A percentile compares a stretch with the other conserved stretches of the same genome.
These are phyloP conservation scores for Plantago lanceolata DNA, from an alignment of 305 asterid species.

Conservation along the genomic window DNA sequence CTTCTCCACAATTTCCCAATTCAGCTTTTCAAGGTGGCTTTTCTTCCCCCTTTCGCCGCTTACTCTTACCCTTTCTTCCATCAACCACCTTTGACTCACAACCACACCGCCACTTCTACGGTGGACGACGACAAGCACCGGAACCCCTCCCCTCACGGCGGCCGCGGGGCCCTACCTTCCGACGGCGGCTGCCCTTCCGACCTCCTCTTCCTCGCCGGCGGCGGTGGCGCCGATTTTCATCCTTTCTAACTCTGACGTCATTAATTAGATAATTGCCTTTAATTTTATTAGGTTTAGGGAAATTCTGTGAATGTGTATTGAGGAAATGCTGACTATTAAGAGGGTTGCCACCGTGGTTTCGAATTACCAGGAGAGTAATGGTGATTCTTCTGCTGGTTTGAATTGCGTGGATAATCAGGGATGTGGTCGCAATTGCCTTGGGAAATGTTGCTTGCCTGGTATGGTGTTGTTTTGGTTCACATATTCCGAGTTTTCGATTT, in stretches of 20 bases:
- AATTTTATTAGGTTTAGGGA: not conserved
- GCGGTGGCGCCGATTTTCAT: constrained; percentile 38
- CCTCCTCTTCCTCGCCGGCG: constrained; percentile 99
- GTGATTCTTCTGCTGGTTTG: constrained; percentile 8
- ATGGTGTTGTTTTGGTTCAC: not conserved
- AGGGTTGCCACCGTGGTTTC: constrained; percentile 95
- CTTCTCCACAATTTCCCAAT: not conserved
- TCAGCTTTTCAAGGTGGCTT: not conserved
- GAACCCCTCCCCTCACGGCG: constrained; percentile 94
- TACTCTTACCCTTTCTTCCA: not conserved
- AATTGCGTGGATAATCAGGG: constrained; percentile 39
- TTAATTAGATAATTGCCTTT: no score
- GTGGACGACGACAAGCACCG: not conserved
- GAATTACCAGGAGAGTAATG: constrained; percentile 75
- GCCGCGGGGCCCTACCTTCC: constrained; percentile 92
- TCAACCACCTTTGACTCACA: not conserved
- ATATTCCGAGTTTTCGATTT: no score
- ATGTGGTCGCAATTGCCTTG: constrained; percentile 88
- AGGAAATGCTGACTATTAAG: constrained; percentile 65
- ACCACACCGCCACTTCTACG: not conserved
- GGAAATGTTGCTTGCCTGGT: constrained; percentile 83
- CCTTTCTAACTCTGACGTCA: not conserved
- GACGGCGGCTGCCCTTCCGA: constrained; percentile 99
- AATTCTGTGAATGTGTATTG: not conserved
- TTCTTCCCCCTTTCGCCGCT: not conserved